phyloP scores from a whole-genome alignment of 2,329 filamentous ascomycete species.

The Hymenoscyphus scutula region DNA sequence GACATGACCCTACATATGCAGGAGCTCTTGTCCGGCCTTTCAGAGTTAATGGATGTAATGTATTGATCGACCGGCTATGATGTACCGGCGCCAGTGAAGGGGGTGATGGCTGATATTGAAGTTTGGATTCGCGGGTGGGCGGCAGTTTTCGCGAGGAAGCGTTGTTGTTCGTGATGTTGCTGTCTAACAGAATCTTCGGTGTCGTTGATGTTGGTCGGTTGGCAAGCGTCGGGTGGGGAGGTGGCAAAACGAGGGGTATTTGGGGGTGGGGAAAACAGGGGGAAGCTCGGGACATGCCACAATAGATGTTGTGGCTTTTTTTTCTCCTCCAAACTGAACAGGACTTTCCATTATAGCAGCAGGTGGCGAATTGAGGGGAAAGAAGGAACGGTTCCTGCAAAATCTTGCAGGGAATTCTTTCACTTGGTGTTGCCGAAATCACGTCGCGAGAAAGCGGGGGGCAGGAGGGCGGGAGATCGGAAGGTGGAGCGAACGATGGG shows the following conservation, averaged over 20 bases:
- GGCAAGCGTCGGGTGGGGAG: neutral
- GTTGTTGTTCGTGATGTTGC: neutral
- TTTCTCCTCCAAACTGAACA: neutral
- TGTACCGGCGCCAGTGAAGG: neutral
- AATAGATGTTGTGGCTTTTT: neutral
- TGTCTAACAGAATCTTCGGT: neutral
- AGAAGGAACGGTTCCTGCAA: neutral
- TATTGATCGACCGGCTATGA: slow-evolving; percentile 5
- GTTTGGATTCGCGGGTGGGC: neutral
- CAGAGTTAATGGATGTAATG: slow-evolving; percentile 3
- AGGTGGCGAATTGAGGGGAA: neutral
- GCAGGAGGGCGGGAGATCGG: neutral
- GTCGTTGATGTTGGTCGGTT: neutral
- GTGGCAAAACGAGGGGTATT: neutral
- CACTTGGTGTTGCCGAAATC: neutral
- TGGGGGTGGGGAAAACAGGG: neutral
- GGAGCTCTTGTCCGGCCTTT: neutral
- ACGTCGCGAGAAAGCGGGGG: neutral
- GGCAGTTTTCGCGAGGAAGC: neutral
- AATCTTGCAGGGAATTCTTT: neutral
- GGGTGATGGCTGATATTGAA: neutral
- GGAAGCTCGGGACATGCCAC: neutral
- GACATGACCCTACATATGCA: slow-evolving; percentile 1
- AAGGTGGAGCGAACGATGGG: neutral
- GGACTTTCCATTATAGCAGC: neutral